Base-by-base conservation (phyloP, 768 basidiomycete genomes). In the Termitomyces sp. region DNA sequence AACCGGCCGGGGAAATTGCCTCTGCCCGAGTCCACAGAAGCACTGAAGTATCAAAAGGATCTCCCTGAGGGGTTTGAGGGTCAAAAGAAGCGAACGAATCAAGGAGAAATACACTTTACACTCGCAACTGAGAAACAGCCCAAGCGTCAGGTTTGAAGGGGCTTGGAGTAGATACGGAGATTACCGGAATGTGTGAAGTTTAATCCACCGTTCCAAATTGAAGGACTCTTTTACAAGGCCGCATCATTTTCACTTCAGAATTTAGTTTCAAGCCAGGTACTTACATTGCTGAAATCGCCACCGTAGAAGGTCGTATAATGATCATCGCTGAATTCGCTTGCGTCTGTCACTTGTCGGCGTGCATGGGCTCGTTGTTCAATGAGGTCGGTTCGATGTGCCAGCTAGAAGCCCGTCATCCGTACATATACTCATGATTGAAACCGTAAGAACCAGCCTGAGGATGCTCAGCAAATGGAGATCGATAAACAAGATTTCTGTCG, bases 11-110 rank as follows among this genome's bases (percentile, higher is more conserved):
- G 20, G 74, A 73, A 24, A 71, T 64, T 2, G 81, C 78, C n/a
- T 75, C 73, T 2, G 84, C 82, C 22, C 83, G 81, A 2, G 84
- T 87, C 84, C 85, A 87, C 16, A 55, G 39, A 18, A 55, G 54
- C 24, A 55, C 39, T 6, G 54, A 55, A 40, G 54, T 55, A 7
- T 55, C 54, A 2, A 28, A 42, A 5, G 54, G 54, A 18, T 55
- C 54, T 18, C 54, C 54, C 79, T 84, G 66, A 4, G 32, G 11
- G 2, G 3, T 24, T 49, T 33, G 18, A n/a, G n/a, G 18, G n/a
- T 49, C 48, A 49, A 28, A 32, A 32, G 32, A 33, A 33, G 32
- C 32, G 15, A 50, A 33, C 3, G 11, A 33, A 11, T n/a, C 9
- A 33, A 33, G 9, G 11, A 5, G 16, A 9, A 32, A 18, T 5